Evolutionary conservation across 169 alveolate genomes (phyloP).

Genomic region (Plasmodium knowlesi): DNA sequence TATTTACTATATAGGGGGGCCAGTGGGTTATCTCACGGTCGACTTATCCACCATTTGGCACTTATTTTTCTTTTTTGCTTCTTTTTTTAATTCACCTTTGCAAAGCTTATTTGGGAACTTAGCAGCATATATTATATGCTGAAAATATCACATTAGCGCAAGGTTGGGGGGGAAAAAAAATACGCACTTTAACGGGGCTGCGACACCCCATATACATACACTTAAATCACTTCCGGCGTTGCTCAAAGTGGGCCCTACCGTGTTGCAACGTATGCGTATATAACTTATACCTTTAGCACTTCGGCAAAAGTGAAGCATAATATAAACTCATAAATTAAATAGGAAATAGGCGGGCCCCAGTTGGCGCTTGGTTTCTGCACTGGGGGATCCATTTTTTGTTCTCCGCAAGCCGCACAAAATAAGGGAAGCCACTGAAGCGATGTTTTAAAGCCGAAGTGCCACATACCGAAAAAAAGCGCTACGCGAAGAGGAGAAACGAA

Average conservation of each 20-base stretch:
- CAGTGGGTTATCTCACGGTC: neutral
- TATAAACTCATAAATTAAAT: neutral
- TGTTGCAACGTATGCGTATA: neutral
- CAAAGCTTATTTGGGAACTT: neutral
- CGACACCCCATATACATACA: constrained; percentile 1
- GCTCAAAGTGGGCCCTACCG: neutral
- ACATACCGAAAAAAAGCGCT: neutral
- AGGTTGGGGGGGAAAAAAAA: neutral
- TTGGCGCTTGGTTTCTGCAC: neutral
- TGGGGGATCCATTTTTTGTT: neutral
- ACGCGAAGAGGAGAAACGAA: neutral
- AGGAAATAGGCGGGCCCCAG: neutral
- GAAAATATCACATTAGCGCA: neutral
- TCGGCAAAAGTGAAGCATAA: neutral
- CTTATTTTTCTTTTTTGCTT: neutral
- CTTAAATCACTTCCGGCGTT: constrained; percentile 3
- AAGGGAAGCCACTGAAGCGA: neutral
- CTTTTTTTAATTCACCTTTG: neutral
- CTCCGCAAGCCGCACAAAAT: neutral
- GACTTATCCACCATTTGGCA: neutral
- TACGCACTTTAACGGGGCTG: neutral
- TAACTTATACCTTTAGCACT: neutral
- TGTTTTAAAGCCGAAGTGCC: neutral
- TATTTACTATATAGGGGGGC: neutral
- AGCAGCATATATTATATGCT: neutral